Percentiles rank a stretch among this genome's conserved stretches.
phyloP scores from a whole-genome alignment of 352 stramenopile species.

The Phytopythium oedochilum region DNA sequence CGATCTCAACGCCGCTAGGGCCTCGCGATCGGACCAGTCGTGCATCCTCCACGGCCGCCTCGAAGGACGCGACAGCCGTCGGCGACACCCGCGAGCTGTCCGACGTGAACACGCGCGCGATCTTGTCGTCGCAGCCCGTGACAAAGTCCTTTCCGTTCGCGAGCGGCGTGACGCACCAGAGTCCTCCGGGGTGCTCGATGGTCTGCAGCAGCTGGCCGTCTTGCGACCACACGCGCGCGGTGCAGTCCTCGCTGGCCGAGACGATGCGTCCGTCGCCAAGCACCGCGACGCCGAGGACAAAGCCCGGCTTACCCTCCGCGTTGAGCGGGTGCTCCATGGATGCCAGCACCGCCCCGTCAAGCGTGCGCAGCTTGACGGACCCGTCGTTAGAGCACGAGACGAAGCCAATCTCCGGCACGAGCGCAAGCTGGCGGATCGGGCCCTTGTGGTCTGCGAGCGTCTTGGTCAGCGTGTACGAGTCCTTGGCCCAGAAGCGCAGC shows the following conservation, averaged over 20 bases:
- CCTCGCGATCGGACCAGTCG: slow-evolving; percentile 59
- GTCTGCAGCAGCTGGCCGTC: slow-evolving; percentile 64
- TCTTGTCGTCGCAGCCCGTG: slow-evolving; percentile 93
- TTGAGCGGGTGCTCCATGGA: slow-evolving; percentile 78
- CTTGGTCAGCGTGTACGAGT: slow-evolving; percentile 39
- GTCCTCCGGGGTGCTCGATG: slow-evolving; percentile 76
- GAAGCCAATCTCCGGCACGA: slow-evolving; percentile 67
- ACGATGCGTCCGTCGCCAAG: slow-evolving; percentile 52
- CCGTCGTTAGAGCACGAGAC: slow-evolving; percentile 85
- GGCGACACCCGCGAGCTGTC: slow-evolving; percentile 65
- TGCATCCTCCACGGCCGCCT: slow-evolving; percentile 60
- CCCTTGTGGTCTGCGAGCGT: slow-evolving; percentile 60
- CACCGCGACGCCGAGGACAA: slow-evolving; percentile 69
- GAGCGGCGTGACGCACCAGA: slow-evolving; percentile 82
- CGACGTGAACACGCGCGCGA: slow-evolving; percentile 88
- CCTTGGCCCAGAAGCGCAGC: slow-evolving; percentile 67
- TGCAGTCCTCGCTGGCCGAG: slow-evolving; percentile 82
- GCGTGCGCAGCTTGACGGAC: slow-evolving; percentile 58
- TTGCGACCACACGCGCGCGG: slow-evolving; percentile 60
- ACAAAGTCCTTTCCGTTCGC: slow-evolving; percentile 86
- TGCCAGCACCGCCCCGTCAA: slow-evolving; percentile 54
- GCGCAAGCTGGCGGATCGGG: slow-evolving; percentile 63
- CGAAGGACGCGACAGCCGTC: slow-evolving; percentile 51
- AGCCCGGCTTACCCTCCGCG: slow-evolving; percentile 76
- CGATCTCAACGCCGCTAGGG: slow-evolving; percentile 91